phyloP scores from a whole-genome alignment of 2,329 filamentous ascomycete species.

The Penicillium sp. region DNA sequence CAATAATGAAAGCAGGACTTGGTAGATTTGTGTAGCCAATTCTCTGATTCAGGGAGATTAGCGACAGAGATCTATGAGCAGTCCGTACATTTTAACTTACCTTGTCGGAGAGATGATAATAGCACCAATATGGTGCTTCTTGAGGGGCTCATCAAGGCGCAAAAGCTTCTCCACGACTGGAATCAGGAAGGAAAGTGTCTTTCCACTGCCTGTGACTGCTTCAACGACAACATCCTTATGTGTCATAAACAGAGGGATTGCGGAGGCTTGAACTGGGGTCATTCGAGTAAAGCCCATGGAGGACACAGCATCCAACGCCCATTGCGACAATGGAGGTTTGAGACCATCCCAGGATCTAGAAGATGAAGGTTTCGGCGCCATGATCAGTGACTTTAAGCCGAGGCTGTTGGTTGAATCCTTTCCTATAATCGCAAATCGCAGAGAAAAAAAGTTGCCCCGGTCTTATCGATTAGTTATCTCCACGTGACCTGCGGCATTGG shows the following conservation, averaged over 20 bases:
- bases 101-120: conserved; percentile 88
- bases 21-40: conserved; percentile 84
- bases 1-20: conserved; percentile 73
- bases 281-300: conserved; percentile 84
- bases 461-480: conserved; percentile 36
- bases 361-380: conserved; percentile 45
- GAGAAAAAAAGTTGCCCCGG: conserved; percentile 20
- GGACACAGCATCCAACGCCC: conserved; percentile 80
- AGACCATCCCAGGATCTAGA: conserved; percentile 67
- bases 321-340: conserved; percentile 71
- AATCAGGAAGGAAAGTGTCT: conserved; percentile 83
- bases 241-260: conserved; percentile 81
- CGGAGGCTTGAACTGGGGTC: conserved; percentile 93
- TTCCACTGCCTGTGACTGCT: conserved; percentile 87
- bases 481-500: conserved; percentile 23
- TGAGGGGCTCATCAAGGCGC: conserved; percentile 75
- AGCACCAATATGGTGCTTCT: conserved; percentile 84
- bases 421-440: conserved; percentile 7
- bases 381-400: conserved; percentile 8
- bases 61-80: not conserved
- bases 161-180: conserved; percentile 81
- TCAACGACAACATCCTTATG: conserved; percentile 94
- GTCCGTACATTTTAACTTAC: conserved; percentile 27
- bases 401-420: not conserved
- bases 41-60: conserved; percentile 57